A percentile compares a stretch with the other conserved stretches of the same genome.
Evolutionary conservation across 192 early-diverging fungal species (phyloP).

Genomic region (Backusella sp.): DNA sequence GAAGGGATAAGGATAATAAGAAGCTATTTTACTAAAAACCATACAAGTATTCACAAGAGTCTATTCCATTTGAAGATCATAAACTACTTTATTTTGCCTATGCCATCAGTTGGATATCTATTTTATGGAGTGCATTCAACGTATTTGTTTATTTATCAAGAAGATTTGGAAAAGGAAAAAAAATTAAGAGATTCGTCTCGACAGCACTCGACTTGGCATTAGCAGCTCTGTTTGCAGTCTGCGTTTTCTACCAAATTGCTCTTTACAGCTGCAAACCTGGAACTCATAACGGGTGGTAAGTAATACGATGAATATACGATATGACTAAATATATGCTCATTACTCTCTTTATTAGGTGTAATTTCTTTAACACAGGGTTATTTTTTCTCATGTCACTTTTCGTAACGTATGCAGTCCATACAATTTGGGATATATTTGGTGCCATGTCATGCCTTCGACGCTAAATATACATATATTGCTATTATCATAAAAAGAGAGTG

Average conservation of each 20-base stretch:
- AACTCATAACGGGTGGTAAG: neutral
- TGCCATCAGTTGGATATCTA: neutral
- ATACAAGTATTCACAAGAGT: neutral
- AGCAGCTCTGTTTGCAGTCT: conserved; percentile 6
- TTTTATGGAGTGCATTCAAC: neutral
- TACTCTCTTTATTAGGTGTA: neutral
- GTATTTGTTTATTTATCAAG: conserved; percentile 11
- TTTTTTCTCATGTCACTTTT: conserved; percentile 13
- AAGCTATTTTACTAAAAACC: neutral
- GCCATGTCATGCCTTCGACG: conserved; percentile 6
- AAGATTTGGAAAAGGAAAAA: conserved; percentile 14
- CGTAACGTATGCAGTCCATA: neutral
- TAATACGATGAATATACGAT: neutral
- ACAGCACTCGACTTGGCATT: neutral
- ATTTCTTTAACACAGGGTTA: conserved; percentile 5
- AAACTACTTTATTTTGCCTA: neutral
- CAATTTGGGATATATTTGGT: conserved; percentile 10
- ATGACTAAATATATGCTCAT: neutral
- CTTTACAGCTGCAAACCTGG: conserved; percentile 7
- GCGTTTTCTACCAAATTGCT: conserved; percentile 11
- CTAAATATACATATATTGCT: neutral
- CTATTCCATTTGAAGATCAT: neutral
- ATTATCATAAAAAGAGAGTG: neutral
- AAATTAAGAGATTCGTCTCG: conserved; percentile 1
- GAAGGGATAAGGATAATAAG: neutral